Conservation (phyloP, 2,329 filamentous ascomycete genomes). For the Boeremia exigua region DNA sequence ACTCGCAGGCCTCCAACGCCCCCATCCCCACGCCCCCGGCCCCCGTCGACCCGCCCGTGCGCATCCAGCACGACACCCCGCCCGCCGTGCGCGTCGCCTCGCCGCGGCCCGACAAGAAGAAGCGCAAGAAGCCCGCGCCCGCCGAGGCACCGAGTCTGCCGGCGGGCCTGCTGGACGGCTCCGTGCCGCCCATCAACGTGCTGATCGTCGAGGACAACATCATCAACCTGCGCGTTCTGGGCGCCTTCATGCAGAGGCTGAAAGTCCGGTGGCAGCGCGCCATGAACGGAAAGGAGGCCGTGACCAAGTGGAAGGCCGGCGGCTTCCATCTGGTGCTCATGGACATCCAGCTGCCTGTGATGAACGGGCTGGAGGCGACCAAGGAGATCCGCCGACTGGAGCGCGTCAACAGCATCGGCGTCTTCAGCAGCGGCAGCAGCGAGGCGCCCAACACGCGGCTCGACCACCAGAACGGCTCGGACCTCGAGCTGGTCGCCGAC, state of each 20-base stretch:
- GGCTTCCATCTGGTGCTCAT: constrained; percentile 97
- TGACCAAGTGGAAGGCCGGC: constrained; percentile 88
- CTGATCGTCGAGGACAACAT: constrained; percentile 98
- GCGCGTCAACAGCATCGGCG: constrained; percentile 88
- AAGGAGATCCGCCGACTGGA: constrained; percentile 92
- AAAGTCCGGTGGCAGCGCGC: constrained; percentile 98
- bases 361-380: constrained; percentile 94
- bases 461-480: constrained; percentile 47
- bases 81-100: constrained; percentile 58
- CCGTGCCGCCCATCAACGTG: constrained; percentile 94
- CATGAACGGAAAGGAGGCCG: constrained; percentile 91
- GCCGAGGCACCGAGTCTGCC: constrained; percentile 53
- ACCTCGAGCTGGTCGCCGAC: constrained; percentile 59
- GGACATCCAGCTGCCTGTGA: constrained; percentile 97
- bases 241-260: constrained; percentile 93
- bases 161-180: constrained; percentile 71
- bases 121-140: constrained; percentile 52
- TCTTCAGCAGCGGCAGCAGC: constrained; percentile 69
- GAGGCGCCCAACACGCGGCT: constrained; percentile 40
- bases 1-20: constrained; percentile 52
- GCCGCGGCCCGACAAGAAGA: constrained; percentile 57
- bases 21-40: constrained; percentile 63
- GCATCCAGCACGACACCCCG: constrained; percentile 47
- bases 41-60: constrained; percentile 52
- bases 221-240: constrained; percentile 91